These are phyloP conservation scores for Chaetomium sp. DNA, from an alignment of 2,329 filamentous ascomycete species.

Conservation along the genomic window DNA sequence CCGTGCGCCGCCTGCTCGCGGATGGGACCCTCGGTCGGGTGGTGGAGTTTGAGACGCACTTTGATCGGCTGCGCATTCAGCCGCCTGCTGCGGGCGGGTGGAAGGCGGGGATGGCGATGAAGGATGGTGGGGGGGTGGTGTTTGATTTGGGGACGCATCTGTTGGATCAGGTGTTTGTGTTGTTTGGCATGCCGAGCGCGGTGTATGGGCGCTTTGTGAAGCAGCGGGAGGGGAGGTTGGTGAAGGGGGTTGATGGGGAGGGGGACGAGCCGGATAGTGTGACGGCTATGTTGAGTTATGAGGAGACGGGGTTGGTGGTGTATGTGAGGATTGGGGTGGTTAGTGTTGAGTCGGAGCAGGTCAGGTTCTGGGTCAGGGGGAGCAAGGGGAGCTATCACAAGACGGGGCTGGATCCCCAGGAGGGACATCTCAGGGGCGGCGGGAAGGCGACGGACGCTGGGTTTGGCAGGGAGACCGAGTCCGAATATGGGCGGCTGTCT, in stretches of 20 bases:
- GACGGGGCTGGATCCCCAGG: conserved; percentile 70
- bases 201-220: conserved; percentile 70
- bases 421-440: conserved; percentile 70
- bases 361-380: conserved; percentile 76
- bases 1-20: conserved; percentile 63
- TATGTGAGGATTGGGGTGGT: conserved; percentile 70
- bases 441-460: conserved; percentile 60
- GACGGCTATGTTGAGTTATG: conserved; percentile 68
- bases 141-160: conserved; percentile 78
- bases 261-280: conserved; percentile 59
- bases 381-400: conserved; percentile 76
- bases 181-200: conserved; percentile 68
- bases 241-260: conserved; percentile 36
- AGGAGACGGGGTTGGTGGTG: conserved; percentile 60
- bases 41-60: conserved; percentile 77
- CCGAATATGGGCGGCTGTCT: conserved; percentile 61
- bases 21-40: conserved; percentile 67
- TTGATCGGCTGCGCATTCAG: conserved; percentile 70
- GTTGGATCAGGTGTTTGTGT: conserved; percentile 70
- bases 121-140: conserved; percentile 65
- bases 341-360: conserved; percentile 68
- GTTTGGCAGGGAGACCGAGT: conserved; percentile 66
- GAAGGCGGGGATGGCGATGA: conserved; percentile 64
- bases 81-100: conserved; percentile 59
- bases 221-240: conserved; percentile 56